Percentiles rank a stretch among this genome's conserved stretches.
Conservation (phyloP, 176 grass and related monocot species). For the Zea mays region DNA sequence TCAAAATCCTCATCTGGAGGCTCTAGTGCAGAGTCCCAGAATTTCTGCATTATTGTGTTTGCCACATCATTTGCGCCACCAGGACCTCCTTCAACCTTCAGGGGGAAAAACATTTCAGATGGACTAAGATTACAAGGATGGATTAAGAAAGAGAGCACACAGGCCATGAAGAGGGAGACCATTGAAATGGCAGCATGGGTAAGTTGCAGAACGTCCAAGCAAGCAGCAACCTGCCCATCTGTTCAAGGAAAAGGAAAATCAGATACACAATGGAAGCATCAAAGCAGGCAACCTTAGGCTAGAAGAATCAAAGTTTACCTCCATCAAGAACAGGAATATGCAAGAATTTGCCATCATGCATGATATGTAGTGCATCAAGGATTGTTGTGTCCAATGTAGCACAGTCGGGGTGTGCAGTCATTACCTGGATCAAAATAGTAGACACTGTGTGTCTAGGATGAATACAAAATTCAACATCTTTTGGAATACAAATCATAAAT, state of each 20-base stretch:
- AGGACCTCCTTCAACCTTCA: slow-evolving; percentile 76
- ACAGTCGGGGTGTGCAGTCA: slow-evolving; percentile 78
- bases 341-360: slow-evolving; percentile 96
- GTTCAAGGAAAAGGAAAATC: slow-evolving; percentile 21
- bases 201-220: slow-evolving; percentile 95
- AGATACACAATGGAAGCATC: slow-evolving; percentile 34
- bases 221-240: slow-evolving; percentile 81
- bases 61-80: slow-evolving; percentile 70
- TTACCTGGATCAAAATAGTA: slow-evolving; percentile 65
- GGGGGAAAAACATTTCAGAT: slow-evolving; percentile 17
- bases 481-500: slow-evolving; percentile 28
- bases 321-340: slow-evolving; percentile 91
- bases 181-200: slow-evolving; percentile 96
- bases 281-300: not conserved
- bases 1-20: slow-evolving; percentile 71
- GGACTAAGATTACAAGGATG: slow-evolving; percentile 7
- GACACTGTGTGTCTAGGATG: slow-evolving; percentile 34
- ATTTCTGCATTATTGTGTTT: slow-evolving; percentile 89
- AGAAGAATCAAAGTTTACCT: slow-evolving; percentile 52
- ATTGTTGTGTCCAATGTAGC: slow-evolving; percentile 80
- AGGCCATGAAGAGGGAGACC: slow-evolving; percentile 41
- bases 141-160: not conserved
- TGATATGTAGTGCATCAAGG: slow-evolving; percentile 90
- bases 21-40: slow-evolving; percentile 95
- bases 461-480: not conserved